phyloP scores from a whole-genome alignment of 2,329 filamentous ascomycete genomes.

The Fusarium sp. region DNA sequence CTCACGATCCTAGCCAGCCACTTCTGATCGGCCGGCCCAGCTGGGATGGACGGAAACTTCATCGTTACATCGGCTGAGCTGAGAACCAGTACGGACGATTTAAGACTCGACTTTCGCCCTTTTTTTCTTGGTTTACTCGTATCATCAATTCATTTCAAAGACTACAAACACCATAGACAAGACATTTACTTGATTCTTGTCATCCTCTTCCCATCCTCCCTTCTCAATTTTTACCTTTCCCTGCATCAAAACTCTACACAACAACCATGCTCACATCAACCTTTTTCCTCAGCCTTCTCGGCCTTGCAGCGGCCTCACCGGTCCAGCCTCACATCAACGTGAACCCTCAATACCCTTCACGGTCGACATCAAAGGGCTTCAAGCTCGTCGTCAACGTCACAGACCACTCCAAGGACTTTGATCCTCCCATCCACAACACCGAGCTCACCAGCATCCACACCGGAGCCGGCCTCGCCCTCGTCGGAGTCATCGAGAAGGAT shows the following conservation, averaged over 20 bases:
- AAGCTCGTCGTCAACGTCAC: constrained; percentile 60
- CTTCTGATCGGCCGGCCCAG: constrained; percentile 16
- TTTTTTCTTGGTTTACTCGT: constrained; percentile 15
- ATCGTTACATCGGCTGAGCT: constrained; percentile 34
- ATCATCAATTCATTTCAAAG: constrained; percentile 8
- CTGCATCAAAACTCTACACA: constrained; percentile 4
- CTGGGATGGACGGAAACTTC: constrained; percentile 17
- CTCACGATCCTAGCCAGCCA: constrained; percentile 23
- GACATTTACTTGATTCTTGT: background rate
- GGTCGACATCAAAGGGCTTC: constrained; percentile 51
- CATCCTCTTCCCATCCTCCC: background rate
- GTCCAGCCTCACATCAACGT: constrained; percentile 23
- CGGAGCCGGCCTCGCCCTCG: constrained; percentile 56
- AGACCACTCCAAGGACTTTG: constrained; percentile 54
- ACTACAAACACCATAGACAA: constrained; percentile 1
- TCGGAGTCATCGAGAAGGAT: constrained; percentile 48
- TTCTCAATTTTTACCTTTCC: background rate
- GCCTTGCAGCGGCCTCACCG: constrained; percentile 44
- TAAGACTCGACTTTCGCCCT: constrained; percentile 24
- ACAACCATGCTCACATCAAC: constrained; percentile 41
- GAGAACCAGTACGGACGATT: constrained; percentile 10
- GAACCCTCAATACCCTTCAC: constrained; percentile 29
- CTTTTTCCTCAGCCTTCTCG: constrained; percentile 41
- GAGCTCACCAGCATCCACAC: constrained; percentile 57
- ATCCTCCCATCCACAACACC: constrained; percentile 55